Conservation (phyloP, 1,284 basidiomycete genomes). For the Leucoagaricus sp. region DNA sequence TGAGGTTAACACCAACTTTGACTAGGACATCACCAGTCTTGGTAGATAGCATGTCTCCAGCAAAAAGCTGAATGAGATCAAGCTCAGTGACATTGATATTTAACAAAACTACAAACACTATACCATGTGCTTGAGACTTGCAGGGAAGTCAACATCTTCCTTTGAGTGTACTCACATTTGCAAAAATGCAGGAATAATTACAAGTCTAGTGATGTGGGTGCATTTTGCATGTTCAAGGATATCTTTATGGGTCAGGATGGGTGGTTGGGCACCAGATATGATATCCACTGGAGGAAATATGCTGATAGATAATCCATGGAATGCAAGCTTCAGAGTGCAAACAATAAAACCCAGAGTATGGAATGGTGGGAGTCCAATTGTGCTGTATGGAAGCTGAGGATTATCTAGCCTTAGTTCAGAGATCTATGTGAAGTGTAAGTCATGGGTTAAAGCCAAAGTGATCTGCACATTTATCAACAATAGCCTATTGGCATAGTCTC, state of each 20-base stretch:
- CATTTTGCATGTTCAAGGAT: constrained; percentile 29
- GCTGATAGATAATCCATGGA: constrained; percentile 17
- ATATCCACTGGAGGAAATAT: constrained; percentile 29
- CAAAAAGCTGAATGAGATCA: constrained; percentile 15
- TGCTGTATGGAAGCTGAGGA: background rate
- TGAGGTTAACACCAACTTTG: constrained; percentile 19
- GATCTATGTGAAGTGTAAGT: background rate
- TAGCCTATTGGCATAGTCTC: constrained; percentile 17
- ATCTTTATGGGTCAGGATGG: constrained; percentile 26
- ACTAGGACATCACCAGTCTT: constrained; percentile 19
- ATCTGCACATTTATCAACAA: background rate
- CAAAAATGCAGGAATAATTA: constrained; percentile 28
- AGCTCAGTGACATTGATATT: background rate
- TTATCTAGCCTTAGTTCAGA: background rate
- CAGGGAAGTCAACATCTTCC: no score
- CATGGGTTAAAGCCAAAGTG: background rate
- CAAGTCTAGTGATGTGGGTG: constrained; percentile 23
- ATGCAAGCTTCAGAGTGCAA: constrained; percentile 25
- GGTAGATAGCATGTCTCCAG: constrained; percentile 17
- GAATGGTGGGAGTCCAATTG: constrained; percentile 27
- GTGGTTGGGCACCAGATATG: constrained; percentile 18
- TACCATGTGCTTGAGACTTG: background rate
- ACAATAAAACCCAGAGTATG: constrained; percentile 25
- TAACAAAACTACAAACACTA: no score
- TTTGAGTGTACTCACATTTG: no score